A percentile compares a stretch with the other conserved stretches of the same genome.
phyloP scores from a whole-genome alignment of 768 basidiomycete species.

The Mrakia hoshinonis region DNA sequence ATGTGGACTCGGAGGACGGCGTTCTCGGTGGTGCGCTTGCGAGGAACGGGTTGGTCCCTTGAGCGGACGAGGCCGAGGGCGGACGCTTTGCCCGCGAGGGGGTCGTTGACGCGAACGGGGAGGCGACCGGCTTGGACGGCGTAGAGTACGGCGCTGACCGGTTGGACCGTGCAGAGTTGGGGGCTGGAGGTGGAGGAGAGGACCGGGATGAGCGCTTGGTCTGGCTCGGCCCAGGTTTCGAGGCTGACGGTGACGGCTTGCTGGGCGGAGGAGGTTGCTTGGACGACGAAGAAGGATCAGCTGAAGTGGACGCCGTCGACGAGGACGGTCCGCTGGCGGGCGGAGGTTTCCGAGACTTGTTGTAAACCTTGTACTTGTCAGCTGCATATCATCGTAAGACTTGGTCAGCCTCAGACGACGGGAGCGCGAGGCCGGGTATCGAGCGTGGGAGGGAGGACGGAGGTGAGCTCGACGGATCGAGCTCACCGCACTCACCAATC shows the following conservation, averaged over 20 bases:
- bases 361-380: conserved; percentile 28
- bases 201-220: background rate
- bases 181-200: background rate
- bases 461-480: background rate
- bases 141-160: background rate
- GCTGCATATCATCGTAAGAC: conserved; percentile 1
- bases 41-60: conserved; percentile 11
- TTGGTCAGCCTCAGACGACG: background rate
- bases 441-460: background rate
- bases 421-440: too few relatives aligned
- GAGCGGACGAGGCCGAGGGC: background rate
- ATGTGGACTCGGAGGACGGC: background rate
- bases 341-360: conserved; percentile 21
- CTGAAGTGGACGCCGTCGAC: background rate
- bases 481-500: conserved; percentile 17
- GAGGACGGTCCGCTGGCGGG: background rate
- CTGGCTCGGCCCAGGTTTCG: background rate
- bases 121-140: conserved; percentile 8
- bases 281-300: background rate
- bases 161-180: background rate
- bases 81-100: conserved; percentile 11
- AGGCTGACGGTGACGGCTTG: background rate
- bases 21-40: background rate
- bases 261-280: background rate
- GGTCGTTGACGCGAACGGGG: background rate